Conservation (phyloP, 805 yeast species). For the Komagataella ulmi region DNA sequence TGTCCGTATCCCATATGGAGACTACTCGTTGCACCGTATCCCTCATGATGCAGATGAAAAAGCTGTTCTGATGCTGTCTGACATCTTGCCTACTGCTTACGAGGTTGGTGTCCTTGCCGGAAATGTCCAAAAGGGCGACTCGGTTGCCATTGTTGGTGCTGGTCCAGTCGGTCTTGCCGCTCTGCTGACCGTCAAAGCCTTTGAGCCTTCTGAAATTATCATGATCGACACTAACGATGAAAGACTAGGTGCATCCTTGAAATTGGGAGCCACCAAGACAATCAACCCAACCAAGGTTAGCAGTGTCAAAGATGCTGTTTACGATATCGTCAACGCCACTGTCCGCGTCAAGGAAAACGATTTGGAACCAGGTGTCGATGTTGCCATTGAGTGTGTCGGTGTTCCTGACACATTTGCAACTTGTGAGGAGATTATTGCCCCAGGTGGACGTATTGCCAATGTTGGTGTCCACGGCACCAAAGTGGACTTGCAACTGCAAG, state of each 20-base stretch:
- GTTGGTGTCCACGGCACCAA: slow-evolving; percentile 40
- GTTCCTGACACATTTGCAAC: slow-evolving; percentile 46
- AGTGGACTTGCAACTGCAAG: slow-evolving; percentile 27
- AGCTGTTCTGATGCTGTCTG: slow-evolving; percentile 45
- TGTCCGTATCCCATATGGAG: slow-evolving; percentile 39
- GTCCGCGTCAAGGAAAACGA: slow-evolving; percentile 12
- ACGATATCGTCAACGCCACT: slow-evolving; percentile 14
- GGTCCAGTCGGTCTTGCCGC: slow-evolving; percentile 60
- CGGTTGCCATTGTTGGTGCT: slow-evolving; percentile 52
- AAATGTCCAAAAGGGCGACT: slow-evolving; percentile 36
- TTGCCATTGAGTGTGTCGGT: slow-evolving; percentile 55
- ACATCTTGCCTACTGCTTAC: slow-evolving; percentile 55
- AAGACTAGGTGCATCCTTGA: slow-evolving; percentile 42
- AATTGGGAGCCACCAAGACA: slow-evolving; percentile 45
- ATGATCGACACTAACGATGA: slow-evolving; percentile 47
- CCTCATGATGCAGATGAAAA: slow-evolving; percentile 23
- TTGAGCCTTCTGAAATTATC: slow-evolving; percentile 41
- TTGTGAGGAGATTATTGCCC: slow-evolving; percentile 38
- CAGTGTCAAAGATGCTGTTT: slow-evolving; percentile 24
- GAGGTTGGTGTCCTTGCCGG: slow-evolving; percentile 53
- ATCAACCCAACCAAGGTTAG: slow-evolving; percentile 35
- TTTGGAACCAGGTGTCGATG: slow-evolving; percentile 38
- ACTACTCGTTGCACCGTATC: slow-evolving; percentile 21
- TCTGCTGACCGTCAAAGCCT: slow-evolving; percentile 38
- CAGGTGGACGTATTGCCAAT: slow-evolving; percentile 55